Conservation (phyloP, 176 grass and related monocot species). For the Oryza longistaminata region DNA sequence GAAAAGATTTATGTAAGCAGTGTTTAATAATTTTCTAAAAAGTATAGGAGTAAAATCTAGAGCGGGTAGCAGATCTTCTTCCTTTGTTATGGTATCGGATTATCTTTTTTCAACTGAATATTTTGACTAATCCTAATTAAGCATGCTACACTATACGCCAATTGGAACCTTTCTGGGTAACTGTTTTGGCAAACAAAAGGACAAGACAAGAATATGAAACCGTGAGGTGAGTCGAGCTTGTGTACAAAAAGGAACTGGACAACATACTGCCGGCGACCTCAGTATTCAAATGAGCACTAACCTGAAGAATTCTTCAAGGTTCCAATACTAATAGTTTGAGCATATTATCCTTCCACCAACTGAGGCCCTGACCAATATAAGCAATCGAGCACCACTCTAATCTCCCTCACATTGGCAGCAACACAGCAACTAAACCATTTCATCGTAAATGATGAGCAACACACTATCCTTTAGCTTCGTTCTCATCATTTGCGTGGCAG, state of each 20-base stretch:
- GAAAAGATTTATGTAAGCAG: too few species aligned
- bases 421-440: background rate
- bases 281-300: conserved; percentile 4
- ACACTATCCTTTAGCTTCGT: background rate
- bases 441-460: background rate
- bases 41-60: too few species aligned
- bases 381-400: background rate
- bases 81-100: background rate
- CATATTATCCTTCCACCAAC: background rate
- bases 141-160: background rate
- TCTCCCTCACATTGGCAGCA: background rate
- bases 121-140: background rate
- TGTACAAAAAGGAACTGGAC: conserved; percentile 3
- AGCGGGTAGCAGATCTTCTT: too few species aligned
- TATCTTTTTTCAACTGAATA: background rate
- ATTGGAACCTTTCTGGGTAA: background rate
- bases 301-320: background rate
- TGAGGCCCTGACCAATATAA: conserved; percentile 6
- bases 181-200: background rate
- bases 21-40: too few species aligned
- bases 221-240: background rate
- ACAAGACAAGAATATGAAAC: background rate
- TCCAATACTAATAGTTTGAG: background rate
- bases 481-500: conserved; percentile 1
- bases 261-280: background rate